A percentile compares a stretch with the other conserved stretches of the same genome.
phyloP scores from a whole-genome alignment of 1,284 basidiomycete species.

The Dichomitus squalens region DNA sequence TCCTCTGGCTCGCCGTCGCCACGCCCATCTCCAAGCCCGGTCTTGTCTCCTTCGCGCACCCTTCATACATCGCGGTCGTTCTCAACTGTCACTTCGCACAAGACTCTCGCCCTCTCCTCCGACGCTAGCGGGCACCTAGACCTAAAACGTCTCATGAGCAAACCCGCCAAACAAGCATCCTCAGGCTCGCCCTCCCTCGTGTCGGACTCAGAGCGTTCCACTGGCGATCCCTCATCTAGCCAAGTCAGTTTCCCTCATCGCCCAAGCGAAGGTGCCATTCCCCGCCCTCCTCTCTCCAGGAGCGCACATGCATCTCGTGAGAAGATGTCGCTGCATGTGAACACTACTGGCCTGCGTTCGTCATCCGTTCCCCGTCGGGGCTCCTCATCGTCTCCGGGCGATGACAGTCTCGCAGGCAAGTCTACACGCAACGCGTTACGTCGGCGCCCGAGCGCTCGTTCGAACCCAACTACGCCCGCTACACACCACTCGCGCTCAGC shows the following conservation, averaged over 20 bases:
- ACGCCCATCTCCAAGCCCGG: slow-evolving; percentile 17
- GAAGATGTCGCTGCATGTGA: slow-evolving; percentile 16
- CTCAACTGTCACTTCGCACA: slow-evolving; percentile 26
- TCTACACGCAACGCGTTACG: slow-evolving; percentile 46
- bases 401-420: slow-evolving; percentile 11
- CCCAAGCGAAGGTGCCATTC: slow-evolving; percentile 7
- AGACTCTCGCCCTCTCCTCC: slow-evolving; percentile 26
- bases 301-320: slow-evolving; percentile 13
- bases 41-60: slow-evolving; percentile 8
- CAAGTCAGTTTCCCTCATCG: slow-evolving; percentile 10
- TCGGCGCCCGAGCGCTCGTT: slow-evolving; percentile 42
- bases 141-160: slow-evolving; percentile 42
- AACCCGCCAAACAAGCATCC: slow-evolving; percentile 35
- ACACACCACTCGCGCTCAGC: slow-evolving; percentile 16
- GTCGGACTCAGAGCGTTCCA: slow-evolving; percentile 34
- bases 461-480: slow-evolving; percentile 32
- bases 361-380: slow-evolving; percentile 3
- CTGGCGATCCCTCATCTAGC: slow-evolving; percentile 11
- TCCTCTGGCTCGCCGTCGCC: slow-evolving; percentile 14
- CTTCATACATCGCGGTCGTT: slow-evolving; percentile 16
- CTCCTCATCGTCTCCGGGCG: slow-evolving; percentile 11
- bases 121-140: slow-evolving; percentile 36
- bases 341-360: slow-evolving; percentile 7
- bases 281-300: slow-evolving; percentile 7
- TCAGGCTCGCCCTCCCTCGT: slow-evolving; percentile 34